Evolutionary conservation across 2,329 filamentous ascomycete species (phyloP).

Genomic region (Teratosphaeria gauchensis): DNA sequence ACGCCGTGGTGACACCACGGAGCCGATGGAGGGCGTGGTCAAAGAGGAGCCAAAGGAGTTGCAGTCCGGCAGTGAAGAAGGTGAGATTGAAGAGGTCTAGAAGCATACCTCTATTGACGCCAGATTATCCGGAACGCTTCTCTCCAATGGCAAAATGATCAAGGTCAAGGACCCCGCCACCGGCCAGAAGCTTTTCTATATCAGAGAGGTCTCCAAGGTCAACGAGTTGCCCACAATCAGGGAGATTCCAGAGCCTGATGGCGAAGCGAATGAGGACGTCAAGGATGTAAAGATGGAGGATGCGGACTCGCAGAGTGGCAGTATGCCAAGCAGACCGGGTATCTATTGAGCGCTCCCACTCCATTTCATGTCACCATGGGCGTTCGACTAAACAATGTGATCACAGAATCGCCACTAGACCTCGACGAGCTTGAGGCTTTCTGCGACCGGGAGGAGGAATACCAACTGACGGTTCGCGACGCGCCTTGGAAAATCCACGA

Average conservation of each 20-base stretch:
- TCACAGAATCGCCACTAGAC: not conserved
- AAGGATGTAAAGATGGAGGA: not conserved
- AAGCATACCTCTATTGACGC: constrained; percentile 4
- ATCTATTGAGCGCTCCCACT: not conserved
- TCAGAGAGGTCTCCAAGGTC: not conserved
- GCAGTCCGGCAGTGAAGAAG: constrained; percentile 88
- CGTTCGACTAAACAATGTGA: not conserved
- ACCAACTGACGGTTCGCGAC: too few relatives aligned
- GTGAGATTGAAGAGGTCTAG: constrained; percentile 80
- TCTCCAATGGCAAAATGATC: not conserved
- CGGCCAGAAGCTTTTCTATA: not conserved
- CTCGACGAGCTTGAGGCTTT: not conserved
- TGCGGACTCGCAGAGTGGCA: not conserved
- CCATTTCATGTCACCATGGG: not conserved
- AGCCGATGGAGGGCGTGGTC: constrained; percentile 10
- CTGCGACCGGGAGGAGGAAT: not conserved
- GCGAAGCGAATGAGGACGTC: not conserved
- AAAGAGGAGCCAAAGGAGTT: constrained; percentile 50
- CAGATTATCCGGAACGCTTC: not conserved
- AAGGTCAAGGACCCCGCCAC: not conserved
- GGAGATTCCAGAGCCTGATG: not conserved
- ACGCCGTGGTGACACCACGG: not conserved
- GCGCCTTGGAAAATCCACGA: too few relatives aligned
- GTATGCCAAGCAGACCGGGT: not conserved
- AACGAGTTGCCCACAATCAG: not conserved